Evolutionary conservation across 2,329 filamentous ascomycete genomes (phyloP), one percentile per base, ranked within the genome.

Genomic region (Pseudonectria foliicola): DNA sequence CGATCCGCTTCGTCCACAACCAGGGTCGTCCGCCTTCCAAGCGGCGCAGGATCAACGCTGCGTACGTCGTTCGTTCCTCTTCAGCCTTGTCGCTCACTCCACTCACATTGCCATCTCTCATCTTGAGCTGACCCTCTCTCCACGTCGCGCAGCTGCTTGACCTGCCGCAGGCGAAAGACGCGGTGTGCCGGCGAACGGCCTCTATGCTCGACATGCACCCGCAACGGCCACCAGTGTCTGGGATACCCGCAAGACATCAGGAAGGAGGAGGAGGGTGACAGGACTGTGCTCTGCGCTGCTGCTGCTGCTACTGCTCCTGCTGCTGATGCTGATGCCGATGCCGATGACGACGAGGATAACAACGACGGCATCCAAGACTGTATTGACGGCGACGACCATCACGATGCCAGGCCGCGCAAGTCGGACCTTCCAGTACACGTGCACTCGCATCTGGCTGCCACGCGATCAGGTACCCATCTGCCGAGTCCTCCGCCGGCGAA

Each of bases 1-100:
- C 74, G 56, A 85, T 86, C 48, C 81, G 84, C 49, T 90, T 89
- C 58, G 84, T 90, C 49, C 84, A 86, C 45, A 87, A 81, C 52
- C 82, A 88, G 62, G 84, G 85, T 43, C 82, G 85, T 46, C 85
- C 85, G 31, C 83, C 85, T 42, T 81, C 82, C 16, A 90, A 89
- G 62, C 71, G 84, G 50, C 74, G 85, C 55, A 73, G 85, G 50
- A 85, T 90, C 53, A 86, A 81, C 62, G 81, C 84, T 52, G 85
- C 85, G 77, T 85, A 70, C 61, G 79, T 72, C 35, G 4, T 48
- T 37, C 29, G 38, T 10, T 26, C 18, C 15, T 13, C 11, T 6
- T 23, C 12, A 4, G 8, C 15, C 8, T n/a, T 16, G 21, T 13
- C 12, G n/a, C 26, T 7, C 11, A n/a, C 7, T 12, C 21, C 6